A percentile compares a stretch with the other conserved stretches of the same genome.
Evolutionary conservation across 2,329 filamentous ascomycete genomes (phyloP).

Genomic region (Periglandula ipomoeae): DNA sequence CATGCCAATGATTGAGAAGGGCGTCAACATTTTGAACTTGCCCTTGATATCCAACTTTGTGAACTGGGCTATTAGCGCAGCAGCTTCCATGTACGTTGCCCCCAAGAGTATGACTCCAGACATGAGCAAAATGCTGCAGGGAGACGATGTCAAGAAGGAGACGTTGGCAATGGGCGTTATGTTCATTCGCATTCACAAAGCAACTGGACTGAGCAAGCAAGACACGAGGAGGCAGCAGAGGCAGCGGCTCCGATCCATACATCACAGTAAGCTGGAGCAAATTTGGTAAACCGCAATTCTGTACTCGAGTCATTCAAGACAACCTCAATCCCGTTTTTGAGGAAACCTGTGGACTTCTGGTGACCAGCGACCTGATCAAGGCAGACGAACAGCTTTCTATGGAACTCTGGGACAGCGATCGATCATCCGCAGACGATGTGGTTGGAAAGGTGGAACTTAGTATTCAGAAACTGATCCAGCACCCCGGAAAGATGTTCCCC

Average conservation of each 20-base stretch:
- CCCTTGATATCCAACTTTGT: conserved; percentile 94
- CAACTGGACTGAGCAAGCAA: conserved; percentile 81
- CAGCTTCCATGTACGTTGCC: conserved; percentile 84
- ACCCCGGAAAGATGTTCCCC: conserved; percentile 87
- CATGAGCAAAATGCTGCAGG: conserved; percentile 80
- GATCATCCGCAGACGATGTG: conserved; percentile 85
- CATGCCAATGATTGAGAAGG: conserved; percentile 83
- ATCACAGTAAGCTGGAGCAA: conserved; percentile 94
- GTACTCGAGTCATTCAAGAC: conserved; percentile 90
- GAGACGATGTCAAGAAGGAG: conserved; percentile 87
- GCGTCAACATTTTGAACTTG: conserved; percentile 83
- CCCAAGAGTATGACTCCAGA: conserved; percentile 92
- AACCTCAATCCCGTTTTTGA: conserved; percentile 90
- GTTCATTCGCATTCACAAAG: conserved; percentile 86
- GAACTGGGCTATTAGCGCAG: conserved; percentile 85
- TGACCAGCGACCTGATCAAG: conserved; percentile 84
- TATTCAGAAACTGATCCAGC: conserved; percentile 86
- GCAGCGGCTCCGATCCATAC: conserved; percentile 89
- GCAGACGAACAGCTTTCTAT: conserved; percentile 88
- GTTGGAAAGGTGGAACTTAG: conserved; percentile 91
- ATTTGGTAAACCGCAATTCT: conserved; percentile 96
- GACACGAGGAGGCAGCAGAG: conserved; percentile 71
- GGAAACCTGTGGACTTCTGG: conserved; percentile 74
- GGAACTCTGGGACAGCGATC: conserved; percentile 93
- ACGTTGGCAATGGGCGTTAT: conserved; percentile 79